These are phyloP conservation scores for Russula dissimulans DNA, from an alignment of 768 basidiomycete species.

Conservation along the genomic window DNA sequence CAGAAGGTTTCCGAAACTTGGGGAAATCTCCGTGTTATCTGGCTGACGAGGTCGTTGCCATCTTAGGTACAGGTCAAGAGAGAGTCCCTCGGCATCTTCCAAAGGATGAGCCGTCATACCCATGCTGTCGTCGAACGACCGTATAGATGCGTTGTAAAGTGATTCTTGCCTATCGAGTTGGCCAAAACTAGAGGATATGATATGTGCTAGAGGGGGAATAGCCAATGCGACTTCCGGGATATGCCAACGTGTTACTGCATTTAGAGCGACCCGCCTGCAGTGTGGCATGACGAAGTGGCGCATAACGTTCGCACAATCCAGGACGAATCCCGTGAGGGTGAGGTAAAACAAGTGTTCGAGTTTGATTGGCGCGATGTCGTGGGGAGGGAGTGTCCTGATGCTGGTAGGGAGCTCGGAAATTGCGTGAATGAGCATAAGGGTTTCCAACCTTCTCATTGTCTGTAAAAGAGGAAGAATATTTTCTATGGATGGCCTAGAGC, in stretches of 20 bases:
- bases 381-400: slow-evolving; percentile 1
- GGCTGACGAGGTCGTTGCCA: not conserved
- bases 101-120: not conserved
- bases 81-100: not conserved
- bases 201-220: not conserved
- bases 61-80: not conserved
- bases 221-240: slow-evolving; percentile 1
- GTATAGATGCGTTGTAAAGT: not conserved
- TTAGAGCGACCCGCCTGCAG: not conserved
- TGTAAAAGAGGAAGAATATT: not conserved
- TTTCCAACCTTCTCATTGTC: slow-evolving; percentile 6
- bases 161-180: not conserved
- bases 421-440: not conserved
- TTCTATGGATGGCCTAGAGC: not conserved
- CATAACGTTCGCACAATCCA: slow-evolving; percentile 9
- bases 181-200: slow-evolving; percentile 6
- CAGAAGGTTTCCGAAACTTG: not conserved
- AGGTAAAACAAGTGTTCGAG: not conserved
- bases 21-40: not conserved
- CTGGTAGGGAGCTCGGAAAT: not conserved
- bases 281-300: slow-evolving; percentile 4
- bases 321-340: not conserved
- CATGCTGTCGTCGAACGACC: not conserved
- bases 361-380: not conserved
- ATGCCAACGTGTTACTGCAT: not conserved